Evolutionary conservation across 768 basidiomycete species (phyloP).

Genomic region (Serendipita vermifera): DNA sequence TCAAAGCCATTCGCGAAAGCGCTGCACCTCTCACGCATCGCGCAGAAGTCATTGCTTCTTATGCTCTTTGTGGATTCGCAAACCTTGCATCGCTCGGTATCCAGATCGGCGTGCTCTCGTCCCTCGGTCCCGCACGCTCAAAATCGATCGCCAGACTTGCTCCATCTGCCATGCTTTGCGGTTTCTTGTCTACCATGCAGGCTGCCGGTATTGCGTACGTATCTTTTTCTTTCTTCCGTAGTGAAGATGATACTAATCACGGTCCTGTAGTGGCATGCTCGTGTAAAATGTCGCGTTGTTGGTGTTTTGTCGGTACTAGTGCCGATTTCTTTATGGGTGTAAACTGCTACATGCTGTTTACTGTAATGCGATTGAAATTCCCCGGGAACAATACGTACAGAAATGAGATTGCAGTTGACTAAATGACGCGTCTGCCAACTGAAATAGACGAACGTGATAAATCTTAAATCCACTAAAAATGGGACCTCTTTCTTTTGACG

Average conservation of each 20-base stretch:
- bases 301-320: neutral
- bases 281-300: conserved; percentile 17
- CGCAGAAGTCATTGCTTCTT: conserved; percentile 71
- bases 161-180: conserved; percentile 54
- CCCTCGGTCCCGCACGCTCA: conserved; percentile 54
- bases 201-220: conserved; percentile 47
- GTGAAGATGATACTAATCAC: neutral
- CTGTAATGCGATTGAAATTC: neutral
- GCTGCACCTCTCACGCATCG: conserved; percentile 50
- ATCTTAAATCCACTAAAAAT: too few relatives aligned
- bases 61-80: conserved; percentile 84
- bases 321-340: neutral
- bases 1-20: conserved; percentile 36
- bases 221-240: neutral
- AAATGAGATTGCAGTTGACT: too few relatives aligned
- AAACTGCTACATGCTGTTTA: neutral
- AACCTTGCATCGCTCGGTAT: conserved; percentile 80
- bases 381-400: too few relatives aligned
- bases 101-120: conserved; percentile 63
- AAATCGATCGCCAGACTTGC: conserved; percentile 61
- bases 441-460: too few relatives aligned
- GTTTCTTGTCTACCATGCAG: conserved; percentile 52
- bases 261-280: conserved; percentile 22
- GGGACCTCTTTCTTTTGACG: too few relatives aligned
- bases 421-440: too few relatives aligned